Percentiles rank a stretch among this genome's conserved stretches.
These are phyloP conservation scores for Picochlorum costavermella DNA, from an alignment of 139 green algal genomes.

Conservation along the genomic window DNA sequence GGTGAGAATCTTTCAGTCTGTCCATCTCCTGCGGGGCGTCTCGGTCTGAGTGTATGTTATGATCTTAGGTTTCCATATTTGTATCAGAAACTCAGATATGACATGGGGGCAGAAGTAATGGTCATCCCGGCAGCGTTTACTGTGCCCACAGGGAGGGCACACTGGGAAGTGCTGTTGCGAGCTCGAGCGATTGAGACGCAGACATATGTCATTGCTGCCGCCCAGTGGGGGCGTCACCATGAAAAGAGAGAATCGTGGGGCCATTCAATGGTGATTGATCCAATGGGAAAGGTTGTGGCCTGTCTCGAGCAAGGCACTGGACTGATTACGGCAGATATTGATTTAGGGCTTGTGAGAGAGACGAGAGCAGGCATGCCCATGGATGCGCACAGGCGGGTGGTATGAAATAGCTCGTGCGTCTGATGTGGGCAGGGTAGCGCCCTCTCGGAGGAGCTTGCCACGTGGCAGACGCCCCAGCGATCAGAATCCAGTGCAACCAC, in stretches of 20 bases:
- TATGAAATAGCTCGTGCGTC: background rate
- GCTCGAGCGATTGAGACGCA: conserved; percentile 91
- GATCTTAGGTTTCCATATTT: conserved; percentile 93
- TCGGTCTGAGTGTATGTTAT: conserved; percentile 92
- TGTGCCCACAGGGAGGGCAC: conserved; percentile 56
- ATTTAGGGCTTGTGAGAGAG: conserved; percentile 26
- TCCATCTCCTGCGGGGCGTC: conserved; percentile 50
- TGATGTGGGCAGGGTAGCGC: background rate
- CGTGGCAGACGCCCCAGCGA: too few relatives aligned
- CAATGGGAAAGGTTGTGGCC: conserved; percentile 80
- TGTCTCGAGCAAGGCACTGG: conserved; percentile 28
- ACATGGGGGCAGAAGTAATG: conserved; percentile 60
- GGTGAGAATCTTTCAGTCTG: conserved; percentile 58
- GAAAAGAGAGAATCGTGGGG: conserved; percentile 83
- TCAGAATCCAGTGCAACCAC: too few relatives aligned
- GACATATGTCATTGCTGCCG: conserved; percentile 84
- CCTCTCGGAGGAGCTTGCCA: too few relatives aligned
- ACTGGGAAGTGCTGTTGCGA: conserved; percentile 93
- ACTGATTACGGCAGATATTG: conserved; percentile 41
- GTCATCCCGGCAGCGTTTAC: conserved; percentile 69
- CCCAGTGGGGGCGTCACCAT: conserved; percentile 85
- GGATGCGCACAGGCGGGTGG: conserved; percentile 8
- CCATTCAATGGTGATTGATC: conserved; percentile 81
- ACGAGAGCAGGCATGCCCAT: conserved; percentile 29
- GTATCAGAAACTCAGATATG: conserved; percentile 72